These are phyloP conservation scores for Candida verbasci DNA, from an alignment of 805 yeast species.

Conservation along the genomic window DNA sequence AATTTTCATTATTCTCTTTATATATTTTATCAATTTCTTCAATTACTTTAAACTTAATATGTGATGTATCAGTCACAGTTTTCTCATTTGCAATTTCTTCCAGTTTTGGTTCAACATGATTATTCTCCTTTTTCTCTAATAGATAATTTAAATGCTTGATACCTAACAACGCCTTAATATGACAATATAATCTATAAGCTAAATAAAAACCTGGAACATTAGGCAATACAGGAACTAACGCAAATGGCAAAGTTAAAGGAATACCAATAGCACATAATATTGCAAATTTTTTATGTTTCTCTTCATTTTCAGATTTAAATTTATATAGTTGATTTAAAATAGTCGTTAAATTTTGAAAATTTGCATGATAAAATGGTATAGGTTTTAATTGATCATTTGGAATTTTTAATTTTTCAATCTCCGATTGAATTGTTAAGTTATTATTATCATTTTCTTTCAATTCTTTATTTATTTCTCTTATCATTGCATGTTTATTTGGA, in stretches of 20 bases:
- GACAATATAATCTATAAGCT: conserved; percentile 77
- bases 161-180: conserved; percentile 73
- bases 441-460: conserved; percentile 1
- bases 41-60: conserved; percentile 16
- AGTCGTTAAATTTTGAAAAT: conserved; percentile 25
- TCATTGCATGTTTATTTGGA: conserved; percentile 62
- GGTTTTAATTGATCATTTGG: conserved; percentile 29
- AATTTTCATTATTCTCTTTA: neutral
- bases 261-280: conserved; percentile 52
- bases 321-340: conserved; percentile 36
- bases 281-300: conserved; percentile 55
- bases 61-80: conserved; percentile 15
- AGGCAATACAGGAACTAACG: conserved; percentile 80
- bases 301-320: conserved; percentile 41
- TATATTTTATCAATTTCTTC: conserved; percentile 17
- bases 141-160: conserved; percentile 62
- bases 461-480: conserved; percentile 42
- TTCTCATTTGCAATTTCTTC: conserved; percentile 4
- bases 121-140: conserved; percentile 24
- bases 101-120: neutral
- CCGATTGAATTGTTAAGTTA: conserved; percentile 17
- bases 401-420: conserved; percentile 22
- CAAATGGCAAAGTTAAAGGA: conserved; percentile 79
- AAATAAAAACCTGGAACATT: conserved; percentile 89
- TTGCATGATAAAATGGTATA: conserved; percentile 38